Percentiles rank a stretch among this genome's conserved stretches.
Conservation (phyloP, 2,329 filamentous ascomycete species). For the Aspergillus sp. region DNA sequence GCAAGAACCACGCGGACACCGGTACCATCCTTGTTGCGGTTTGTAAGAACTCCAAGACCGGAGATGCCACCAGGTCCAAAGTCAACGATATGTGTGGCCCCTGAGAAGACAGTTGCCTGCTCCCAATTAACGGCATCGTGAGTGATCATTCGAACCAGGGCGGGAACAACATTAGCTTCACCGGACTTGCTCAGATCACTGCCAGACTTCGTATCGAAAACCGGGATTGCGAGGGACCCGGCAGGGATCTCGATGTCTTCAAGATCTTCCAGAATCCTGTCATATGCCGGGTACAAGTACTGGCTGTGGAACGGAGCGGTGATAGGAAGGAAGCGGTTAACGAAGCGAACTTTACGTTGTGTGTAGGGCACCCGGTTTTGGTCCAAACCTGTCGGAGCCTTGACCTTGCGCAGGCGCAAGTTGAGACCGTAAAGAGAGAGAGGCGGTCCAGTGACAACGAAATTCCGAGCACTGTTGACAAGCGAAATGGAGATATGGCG, state of each 20-base stretch:
- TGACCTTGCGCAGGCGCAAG: conserved; percentile 90
- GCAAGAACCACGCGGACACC: conserved; percentile 95
- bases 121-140: conserved; percentile 96
- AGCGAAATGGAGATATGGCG: conserved; percentile 94
- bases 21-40: conserved; percentile 98
- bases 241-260: conserved; percentile 76
- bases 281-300: conserved; percentile 80
- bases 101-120: conserved; percentile 84
- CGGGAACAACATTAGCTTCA: conserved; percentile 78
- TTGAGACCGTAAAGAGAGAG: conserved; percentile 97
- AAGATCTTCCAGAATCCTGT: conserved; percentile 82
- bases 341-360: conserved; percentile 93
- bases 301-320: conserved; percentile 98
- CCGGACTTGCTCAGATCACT: conserved; percentile 74
- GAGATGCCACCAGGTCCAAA: conserved; percentile 97
- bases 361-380: conserved; percentile 94
- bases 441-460: conserved; percentile 94
- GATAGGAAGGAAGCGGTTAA: conserved; percentile 95
- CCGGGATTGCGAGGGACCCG: conserved; percentile 74
- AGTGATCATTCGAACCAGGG: conserved; percentile 88
- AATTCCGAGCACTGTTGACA: conserved; percentile 93
- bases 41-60: conserved; percentile 91
- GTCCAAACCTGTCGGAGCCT: conserved; percentile 94
- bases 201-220: conserved; percentile 88
- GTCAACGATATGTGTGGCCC: conserved; percentile 91